Evolutionary conservation across 2,329 filamentous ascomycete species (phyloP).

Genomic region (Trichophyton simii): DNA sequence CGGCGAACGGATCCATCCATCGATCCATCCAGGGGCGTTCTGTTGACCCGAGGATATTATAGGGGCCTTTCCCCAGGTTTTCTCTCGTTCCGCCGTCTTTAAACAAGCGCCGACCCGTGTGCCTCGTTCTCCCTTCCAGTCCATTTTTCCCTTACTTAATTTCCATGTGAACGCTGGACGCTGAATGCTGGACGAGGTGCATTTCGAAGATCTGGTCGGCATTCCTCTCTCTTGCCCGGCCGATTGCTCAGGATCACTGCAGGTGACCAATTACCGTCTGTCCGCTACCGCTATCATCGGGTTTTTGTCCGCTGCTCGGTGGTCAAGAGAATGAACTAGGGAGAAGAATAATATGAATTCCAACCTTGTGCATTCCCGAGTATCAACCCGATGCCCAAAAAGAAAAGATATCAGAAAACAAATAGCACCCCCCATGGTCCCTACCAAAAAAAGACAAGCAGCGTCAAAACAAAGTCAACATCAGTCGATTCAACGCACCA

Average conservation of each 20-base stretch:
- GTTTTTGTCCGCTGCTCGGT: too few relatives aligned
- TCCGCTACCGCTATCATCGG: not conserved
- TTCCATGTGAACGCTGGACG: not conserved
- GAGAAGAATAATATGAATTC: not conserved
- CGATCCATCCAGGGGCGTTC: not conserved
- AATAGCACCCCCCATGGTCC: not conserved
- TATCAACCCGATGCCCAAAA: not conserved
- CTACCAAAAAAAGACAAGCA: too few relatives aligned
- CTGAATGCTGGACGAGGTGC: not conserved
- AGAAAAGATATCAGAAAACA: not conserved
- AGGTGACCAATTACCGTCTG: not conserved
- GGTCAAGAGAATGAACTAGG: not conserved
- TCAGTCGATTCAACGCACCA: not conserved
- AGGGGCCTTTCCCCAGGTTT: not conserved
- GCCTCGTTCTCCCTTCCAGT: not conserved
- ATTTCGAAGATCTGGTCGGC: not conserved
- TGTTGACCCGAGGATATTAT: not conserved
- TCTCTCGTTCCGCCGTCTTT: not conserved
- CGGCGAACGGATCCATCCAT: not conserved
- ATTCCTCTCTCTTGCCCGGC: not conserved
- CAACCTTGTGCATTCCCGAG: not conserved
- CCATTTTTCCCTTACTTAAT: too few relatives aligned
- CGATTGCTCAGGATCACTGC: not conserved
- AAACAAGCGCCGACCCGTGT: not conserved
- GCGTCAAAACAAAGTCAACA: not conserved